Conservation (phyloP, 2,329 filamentous ascomycete genomes). For the Aspergillus cejpii region DNA sequence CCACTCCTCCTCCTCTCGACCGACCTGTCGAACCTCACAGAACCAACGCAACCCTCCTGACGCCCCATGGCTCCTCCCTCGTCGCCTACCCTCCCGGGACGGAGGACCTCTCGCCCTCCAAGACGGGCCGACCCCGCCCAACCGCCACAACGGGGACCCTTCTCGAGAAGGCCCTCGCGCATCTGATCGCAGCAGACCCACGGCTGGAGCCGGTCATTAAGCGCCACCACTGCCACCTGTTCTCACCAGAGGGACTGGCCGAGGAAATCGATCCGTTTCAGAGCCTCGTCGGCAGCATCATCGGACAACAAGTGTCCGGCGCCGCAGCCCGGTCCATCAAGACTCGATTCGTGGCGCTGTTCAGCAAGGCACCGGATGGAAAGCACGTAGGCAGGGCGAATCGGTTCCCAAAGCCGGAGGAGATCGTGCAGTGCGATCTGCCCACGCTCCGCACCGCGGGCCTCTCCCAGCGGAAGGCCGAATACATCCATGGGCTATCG, state of each 20-base stretch:
- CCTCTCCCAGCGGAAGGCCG: conserved; percentile 87
- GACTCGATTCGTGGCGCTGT: conserved; percentile 71
- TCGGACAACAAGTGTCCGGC: conserved; percentile 92
- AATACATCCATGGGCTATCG: conserved; percentile 83
- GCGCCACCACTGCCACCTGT: conserved; percentile 67
- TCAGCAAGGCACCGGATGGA: conserved; percentile 39
- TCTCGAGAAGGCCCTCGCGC: conserved; percentile 65
- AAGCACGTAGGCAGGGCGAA: conserved; percentile 9
- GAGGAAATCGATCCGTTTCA: conserved; percentile 86
- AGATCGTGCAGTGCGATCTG: conserved; percentile 60
- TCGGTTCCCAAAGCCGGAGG: conserved; percentile 68
- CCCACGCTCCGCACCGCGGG: conserved; percentile 72
- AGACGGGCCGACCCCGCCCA: conserved; percentile 36
- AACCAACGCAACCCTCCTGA: conserved; percentile 46
- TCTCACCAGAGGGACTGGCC: conserved; percentile 72
- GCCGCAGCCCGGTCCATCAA: conserved; percentile 87
- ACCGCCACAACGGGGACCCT: conserved; percentile 62
- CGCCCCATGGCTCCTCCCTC: conserved; percentile 41
- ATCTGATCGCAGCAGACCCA: conserved; percentile 66
- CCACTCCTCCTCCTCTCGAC: conserved; percentile 39
- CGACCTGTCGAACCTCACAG: conserved; percentile 44
- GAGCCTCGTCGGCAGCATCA: conserved; percentile 75
- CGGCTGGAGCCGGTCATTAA: conserved; percentile 66
- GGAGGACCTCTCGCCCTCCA: conserved; percentile 37
- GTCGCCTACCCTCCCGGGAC: conserved; percentile 43